Evolutionary conservation across 768 basidiomycete species (phyloP), one percentile per base, ranked within the genome.

Genomic region (Dioszegia aurantiaca): DNA sequence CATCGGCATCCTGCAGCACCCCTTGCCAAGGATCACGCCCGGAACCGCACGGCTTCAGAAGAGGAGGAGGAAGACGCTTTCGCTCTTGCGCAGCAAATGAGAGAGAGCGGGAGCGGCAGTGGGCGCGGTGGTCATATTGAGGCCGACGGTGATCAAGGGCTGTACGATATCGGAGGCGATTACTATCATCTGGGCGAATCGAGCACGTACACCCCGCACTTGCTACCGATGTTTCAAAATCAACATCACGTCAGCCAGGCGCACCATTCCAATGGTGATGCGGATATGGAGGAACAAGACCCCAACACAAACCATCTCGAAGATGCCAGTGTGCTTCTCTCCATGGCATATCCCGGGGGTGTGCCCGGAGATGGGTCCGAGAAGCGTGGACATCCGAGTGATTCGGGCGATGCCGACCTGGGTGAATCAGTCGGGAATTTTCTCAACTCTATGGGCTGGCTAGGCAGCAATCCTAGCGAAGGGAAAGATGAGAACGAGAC

Each of bases 321-420:
- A 55, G 72, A 77, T 39, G 75, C 75, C 17, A 71, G 73, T 12
- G 69, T 70, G 12, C 59, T 77, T 5, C 55, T 77, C 17, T 70
- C 70, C 1, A 75, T 77, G 72, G 75, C 75, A 0, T 77, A 77
- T 56, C 70, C 68, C 9, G 51, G 51, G 16, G 51, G 51, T 24
- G 51, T 53, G 8, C 51, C 51, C 2, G 51, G 51, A 2, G 51
- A 53, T 40, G 51, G 48, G 19, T 33, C 48, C 17, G 14, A 33
- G 8, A 33, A 33, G 14, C 33, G 33, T 16, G 56, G 61, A 23
- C 60, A 56, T 11, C 64, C 70, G 6, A 72, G 67, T 56, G 63
- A 48, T 24, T 23, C 9, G 16, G 45, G 40, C 0, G 60, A 67
- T 55, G 55, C 52, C 1, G 60, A 51, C 4, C 41, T 64, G 10